Evolutionary conservation across 129 eudicot species (phyloP).

Genomic region (Oenanthe sinensis): DNA sequence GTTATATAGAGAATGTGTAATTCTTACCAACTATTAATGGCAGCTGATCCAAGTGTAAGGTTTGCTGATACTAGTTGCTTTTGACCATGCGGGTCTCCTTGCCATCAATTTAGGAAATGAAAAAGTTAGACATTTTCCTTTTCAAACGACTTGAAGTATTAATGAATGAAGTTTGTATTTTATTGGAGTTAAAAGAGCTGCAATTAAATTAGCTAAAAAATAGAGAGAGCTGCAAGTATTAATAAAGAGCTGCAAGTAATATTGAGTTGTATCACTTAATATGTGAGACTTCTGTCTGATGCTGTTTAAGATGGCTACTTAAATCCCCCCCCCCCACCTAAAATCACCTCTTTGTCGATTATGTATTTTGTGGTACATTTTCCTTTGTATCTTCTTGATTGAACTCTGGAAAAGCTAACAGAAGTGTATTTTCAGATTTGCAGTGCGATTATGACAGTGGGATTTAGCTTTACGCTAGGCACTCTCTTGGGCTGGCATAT

Average conservation of each 20-base stretch:
- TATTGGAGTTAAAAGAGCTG: neutral
- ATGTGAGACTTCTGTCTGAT: neutral
- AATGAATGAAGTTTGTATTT: neutral
- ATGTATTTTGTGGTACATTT: neutral
- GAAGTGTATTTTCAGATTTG: constrained; percentile 36
- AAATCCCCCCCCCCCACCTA: neutral
- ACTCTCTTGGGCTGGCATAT: constrained; percentile 71
- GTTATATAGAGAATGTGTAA: neutral
- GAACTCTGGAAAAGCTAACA: neutral
- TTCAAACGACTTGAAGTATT: neutral
- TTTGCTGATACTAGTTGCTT: neutral
- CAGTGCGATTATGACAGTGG: constrained; percentile 32
- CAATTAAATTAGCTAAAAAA: neutral
- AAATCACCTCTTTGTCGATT: neutral
- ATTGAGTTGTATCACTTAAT: neutral
- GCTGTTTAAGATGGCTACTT: neutral
- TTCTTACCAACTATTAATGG: neutral
- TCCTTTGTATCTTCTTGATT: neutral
- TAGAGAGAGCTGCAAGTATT: too few relatives aligned
- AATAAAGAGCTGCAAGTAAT: neutral
- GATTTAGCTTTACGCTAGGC: constrained; percentile 50
- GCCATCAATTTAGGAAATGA: neutral
- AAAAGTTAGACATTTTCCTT: neutral
- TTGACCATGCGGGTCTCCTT: neutral
- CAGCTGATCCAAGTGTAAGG: neutral